Conservation (phyloP, 495 filamentous ascomycete genomes). For the Talaromyces liani region DNA sequence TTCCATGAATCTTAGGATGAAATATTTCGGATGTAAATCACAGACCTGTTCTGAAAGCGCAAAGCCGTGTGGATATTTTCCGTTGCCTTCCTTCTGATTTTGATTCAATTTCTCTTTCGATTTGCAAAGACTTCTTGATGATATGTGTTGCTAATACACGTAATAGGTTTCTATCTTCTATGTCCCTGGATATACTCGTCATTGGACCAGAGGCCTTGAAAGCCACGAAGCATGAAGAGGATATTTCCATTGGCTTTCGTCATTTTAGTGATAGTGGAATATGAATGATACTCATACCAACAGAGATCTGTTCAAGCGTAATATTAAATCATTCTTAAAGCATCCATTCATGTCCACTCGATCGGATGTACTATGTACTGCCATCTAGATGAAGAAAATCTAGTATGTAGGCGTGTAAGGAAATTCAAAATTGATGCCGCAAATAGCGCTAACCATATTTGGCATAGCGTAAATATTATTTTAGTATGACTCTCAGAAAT, state of each 20-base stretch:
- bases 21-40: slow-evolving; percentile 69
- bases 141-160: neutral
- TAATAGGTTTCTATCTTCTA: neutral
- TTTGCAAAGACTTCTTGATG: neutral
- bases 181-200: neutral
- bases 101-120: neutral
- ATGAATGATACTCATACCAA: neutral
- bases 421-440: neutral
- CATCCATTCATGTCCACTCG: neutral
- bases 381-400: no score
- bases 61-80: slow-evolving; percentile 91
- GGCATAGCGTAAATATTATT: neutral
- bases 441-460: neutral
- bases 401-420: no score
- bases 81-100: slow-evolving; percentile 99
- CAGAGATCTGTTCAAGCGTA: neutral
- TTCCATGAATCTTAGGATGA: slow-evolving; percentile 58
- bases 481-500: neutral
- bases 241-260: neutral
- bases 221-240: neutral
- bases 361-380: no score
- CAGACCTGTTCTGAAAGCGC: slow-evolving; percentile 71
- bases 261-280: neutral
- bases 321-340: neutral
- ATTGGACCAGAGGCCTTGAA: neutral